These are phyloP conservation scores for Candida koratica DNA, from an alignment of 805 yeast genomes.

Conservation along the genomic window DNA sequence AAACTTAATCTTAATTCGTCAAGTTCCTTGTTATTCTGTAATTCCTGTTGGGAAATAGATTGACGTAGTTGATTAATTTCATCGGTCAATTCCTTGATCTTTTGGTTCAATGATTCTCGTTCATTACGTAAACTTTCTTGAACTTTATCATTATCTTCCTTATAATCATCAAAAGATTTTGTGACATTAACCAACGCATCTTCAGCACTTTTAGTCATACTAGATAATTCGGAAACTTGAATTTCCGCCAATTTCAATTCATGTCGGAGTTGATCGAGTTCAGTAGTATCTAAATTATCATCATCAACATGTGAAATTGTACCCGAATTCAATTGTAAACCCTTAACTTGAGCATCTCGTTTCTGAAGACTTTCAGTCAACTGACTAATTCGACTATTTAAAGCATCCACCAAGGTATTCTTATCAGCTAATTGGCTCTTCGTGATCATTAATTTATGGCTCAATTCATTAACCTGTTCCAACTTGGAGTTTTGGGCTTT, in stretches of 20 bases:
- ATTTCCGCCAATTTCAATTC: conserved; percentile 56
- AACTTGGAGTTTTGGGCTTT: conserved; percentile 50
- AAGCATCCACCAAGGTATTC: conserved; percentile 33
- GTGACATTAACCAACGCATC: conserved; percentile 55
- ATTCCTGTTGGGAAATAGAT: conserved; percentile 19
- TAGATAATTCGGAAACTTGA: conserved; percentile 57
- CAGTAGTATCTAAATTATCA: conserved; percentile 8
- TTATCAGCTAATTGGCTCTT: conserved; percentile 43
- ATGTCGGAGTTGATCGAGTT: conserved; percentile 14
- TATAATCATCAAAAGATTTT: conserved; percentile 46
- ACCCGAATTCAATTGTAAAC: conserved; percentile 17
- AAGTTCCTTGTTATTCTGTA: conserved; percentile 22
- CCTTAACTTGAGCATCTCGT: conserved; percentile 13
- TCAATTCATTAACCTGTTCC: conserved; percentile 55
- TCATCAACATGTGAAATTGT: conserved; percentile 13
- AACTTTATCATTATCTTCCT: conserved; percentile 22
- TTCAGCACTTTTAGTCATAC: conserved; percentile 64
- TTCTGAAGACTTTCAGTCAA: conserved; percentile 23
- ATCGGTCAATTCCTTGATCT: conserved; percentile 19
- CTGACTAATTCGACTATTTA: conserved; percentile 33
- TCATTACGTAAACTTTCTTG: conserved; percentile 21
- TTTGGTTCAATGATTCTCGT: conserved; percentile 20
- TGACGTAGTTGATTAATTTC: conserved; percentile 21
- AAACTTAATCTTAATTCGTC: conserved; percentile 23
- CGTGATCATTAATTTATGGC: conserved; percentile 39